Base-by-base conservation (phyloP, 495 filamentous ascomycete genomes). In the Talaromyces adpressus region DNA sequence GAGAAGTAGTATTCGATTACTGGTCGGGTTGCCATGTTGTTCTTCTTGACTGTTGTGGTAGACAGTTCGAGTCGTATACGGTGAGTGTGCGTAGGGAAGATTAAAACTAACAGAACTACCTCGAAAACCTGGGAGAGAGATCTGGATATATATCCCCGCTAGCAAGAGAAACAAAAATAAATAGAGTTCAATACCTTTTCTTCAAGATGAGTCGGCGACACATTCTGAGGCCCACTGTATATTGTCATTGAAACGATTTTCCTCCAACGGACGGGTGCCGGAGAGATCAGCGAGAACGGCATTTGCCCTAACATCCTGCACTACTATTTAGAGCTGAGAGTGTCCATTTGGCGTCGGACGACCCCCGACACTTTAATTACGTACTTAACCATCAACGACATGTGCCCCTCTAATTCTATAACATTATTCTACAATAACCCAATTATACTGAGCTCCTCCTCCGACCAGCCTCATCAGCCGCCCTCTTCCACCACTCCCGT, bases 1-100 rank as follows among this genome's bases (percentile, higher is more conserved):
- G 45, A 49, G n/a, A 49, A 49, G 45, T 49, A 49, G 45, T 49
- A 49, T 49, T 49, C 45, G 45, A 49, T 49, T 49, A 49, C 45
- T 20, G 45, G 45, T 20, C 45, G 45, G n/a, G 45, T 2, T 9
- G 45, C 45, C 45, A 49, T 49, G n/a, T 49, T 49, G 32, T 8
- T 36, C 9, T 36, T 27, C 27, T 27, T 27, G 27, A n/a, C n/a
- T 4, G 27, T 27, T 27, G 27, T 27, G 27, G 1, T 27, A 27
- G 27, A 27, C 5, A n/a, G n/a, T n/a, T n/a, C n/a, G n/a, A n/a
- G n/a, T n/a, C n/a, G n/a, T n/a, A n/a, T n/a, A n/a, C n/a, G n/a
- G n/a, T n/a, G n/a, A n/a, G n/a, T n/a, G n/a, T 32, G 30, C 30
- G 30, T 36, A 12, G 32, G 3, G 32, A 32, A 32, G 7, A 12